Percentiles rank a stretch among this genome's conserved stretches.
Conservation (phyloP, 495 filamentous ascomycete genomes). For the Wilcoxina mikolae region DNA sequence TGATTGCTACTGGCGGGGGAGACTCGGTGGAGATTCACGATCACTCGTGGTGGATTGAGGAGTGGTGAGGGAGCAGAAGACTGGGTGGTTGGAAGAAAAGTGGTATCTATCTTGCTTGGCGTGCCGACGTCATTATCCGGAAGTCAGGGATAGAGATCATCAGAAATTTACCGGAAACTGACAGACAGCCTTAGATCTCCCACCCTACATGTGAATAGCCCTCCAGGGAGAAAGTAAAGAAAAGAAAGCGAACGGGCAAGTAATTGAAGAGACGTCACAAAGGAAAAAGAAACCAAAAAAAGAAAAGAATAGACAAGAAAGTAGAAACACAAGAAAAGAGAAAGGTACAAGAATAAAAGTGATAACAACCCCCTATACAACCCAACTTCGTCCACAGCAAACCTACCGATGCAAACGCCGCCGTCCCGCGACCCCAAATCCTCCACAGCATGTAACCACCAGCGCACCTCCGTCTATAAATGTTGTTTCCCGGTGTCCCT, state of each 20-base stretch:
- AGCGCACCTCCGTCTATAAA: background rate
- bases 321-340: background rate
- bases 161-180: background rate
- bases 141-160: background rate
- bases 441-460: background rate
- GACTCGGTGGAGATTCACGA: background rate
- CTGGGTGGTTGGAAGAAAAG: background rate
- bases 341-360: too few species aligned
- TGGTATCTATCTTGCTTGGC: background rate
- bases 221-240: background rate
- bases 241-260: background rate
- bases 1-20: slow-evolving; percentile 7
- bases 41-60: background rate
- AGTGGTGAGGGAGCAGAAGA: background rate
- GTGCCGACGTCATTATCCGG: background rate
- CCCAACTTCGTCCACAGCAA: background rate
- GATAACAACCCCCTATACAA: too few species aligned
- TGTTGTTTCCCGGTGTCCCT: background rate
- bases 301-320: background rate
- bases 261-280: background rate
- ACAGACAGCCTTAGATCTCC: background rate
- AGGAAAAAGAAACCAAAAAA: background rate
- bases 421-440: background rate
- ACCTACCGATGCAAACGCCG: slow-evolving; percentile 3
- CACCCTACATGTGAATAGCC: background rate